Conservation (phyloP, 108 stramenopile genomes). For the Cyclotella choctawhatcheeana region DNA sequence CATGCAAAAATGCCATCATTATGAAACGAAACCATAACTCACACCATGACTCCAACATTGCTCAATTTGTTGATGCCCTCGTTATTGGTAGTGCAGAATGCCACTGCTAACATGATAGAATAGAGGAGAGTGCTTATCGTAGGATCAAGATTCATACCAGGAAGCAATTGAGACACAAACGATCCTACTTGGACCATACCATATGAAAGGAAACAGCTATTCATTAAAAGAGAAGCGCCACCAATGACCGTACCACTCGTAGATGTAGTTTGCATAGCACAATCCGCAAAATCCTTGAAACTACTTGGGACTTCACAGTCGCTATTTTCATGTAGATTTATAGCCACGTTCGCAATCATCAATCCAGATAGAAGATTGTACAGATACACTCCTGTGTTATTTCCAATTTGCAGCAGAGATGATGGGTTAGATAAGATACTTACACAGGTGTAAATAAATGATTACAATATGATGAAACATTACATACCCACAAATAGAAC, state of each 20-base stretch:
- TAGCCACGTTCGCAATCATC: conserved; percentile 76
- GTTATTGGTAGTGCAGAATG: conserved; percentile 44
- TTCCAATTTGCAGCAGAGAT: not conserved
- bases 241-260: conserved; percentile 53
- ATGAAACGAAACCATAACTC: too few relatives aligned
- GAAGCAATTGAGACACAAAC: conserved; percentile 36
- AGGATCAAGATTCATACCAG: conserved; percentile 32
- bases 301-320: conserved; percentile 58
- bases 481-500: conserved; percentile 51
- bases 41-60: conserved; percentile 54
- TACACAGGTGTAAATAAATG: too few relatives aligned
- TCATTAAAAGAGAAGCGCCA: conserved; percentile 57
- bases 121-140: conserved; percentile 18
- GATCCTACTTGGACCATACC: conserved; percentile 56
- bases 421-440: too few relatives aligned
- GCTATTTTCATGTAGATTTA: conserved; percentile 63
- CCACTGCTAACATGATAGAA: conserved; percentile 42
- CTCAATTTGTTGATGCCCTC: conserved; percentile 57
- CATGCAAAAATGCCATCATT: too few relatives aligned
- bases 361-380: conserved; percentile 77
- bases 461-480: too few relatives aligned
- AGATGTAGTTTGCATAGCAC: conserved; percentile 33
- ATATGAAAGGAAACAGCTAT: conserved; percentile 63
- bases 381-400: conserved; percentile 45
- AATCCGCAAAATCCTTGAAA: conserved; percentile 82